Base-by-base conservation (phyloP, 768 basidiomycete species). In the Psilocybe azurescens region DNA sequence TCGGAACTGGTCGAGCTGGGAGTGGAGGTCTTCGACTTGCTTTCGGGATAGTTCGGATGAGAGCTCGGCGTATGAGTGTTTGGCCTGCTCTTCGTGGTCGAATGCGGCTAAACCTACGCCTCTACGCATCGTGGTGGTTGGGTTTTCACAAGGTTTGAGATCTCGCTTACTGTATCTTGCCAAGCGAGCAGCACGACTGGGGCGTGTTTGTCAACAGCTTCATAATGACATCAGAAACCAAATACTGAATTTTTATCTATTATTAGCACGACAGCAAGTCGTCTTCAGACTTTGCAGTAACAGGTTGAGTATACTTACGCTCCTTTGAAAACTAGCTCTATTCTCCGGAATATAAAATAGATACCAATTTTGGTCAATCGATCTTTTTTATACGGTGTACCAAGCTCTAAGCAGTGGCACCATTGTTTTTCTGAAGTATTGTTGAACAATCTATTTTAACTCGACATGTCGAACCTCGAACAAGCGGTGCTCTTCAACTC, bases 101-200 rank as follows among this genome's bases (percentile, higher is more conserved):
- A 99, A 91, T 9, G 93, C 95, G 2, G 94, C 93, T 16, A 97
- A 79, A 1, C 95, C 95, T 52, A 89, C 93, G 24, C 95, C 94
- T 60, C 93, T 86, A 64, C 92, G 66, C 70, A 68, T 68, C 20
- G 33, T 60, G 3, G 41, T 54, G 9, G 53, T 33, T n/a, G 14
- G 18, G 11, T 11, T 39, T 20, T 10, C 28, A 14, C 10, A 33
- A 32, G 9, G 8, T 20, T 14, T 44, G 41, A 28, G 16, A 10
- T 41, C 16, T 38, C n/a, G 13, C 48, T 51, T 30, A 10, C 13
- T 44, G 60, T 48, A 30, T 24, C 48, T 50, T 28, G 18, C 48
- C 48, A 50, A 50, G 18, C 10, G 24, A 28, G 48, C 48, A 24
- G 48, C 11, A 28, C 14, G n/a, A 9, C 28, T 30, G 38, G 14